Evolutionary conservation across 202 grass and related monocot genomes (phyloP).

Genomic region (Saccharum hybrid): DNA sequence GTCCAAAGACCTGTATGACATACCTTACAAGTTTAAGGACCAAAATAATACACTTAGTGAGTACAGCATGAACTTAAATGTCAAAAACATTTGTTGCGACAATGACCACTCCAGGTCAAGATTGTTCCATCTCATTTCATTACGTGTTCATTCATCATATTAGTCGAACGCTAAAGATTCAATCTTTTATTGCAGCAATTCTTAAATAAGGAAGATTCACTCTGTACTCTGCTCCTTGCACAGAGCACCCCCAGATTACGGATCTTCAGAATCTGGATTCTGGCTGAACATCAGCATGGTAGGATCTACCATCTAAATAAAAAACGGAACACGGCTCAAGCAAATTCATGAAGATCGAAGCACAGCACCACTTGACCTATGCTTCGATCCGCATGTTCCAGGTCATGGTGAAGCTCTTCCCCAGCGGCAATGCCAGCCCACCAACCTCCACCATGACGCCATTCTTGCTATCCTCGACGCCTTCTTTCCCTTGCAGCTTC

Average conservation of each 20-base stretch:
- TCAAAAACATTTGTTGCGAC: background rate
- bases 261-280: background rate
- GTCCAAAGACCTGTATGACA: too few relatives aligned
- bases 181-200: conserved; percentile 41
- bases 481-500: conserved; percentile 30
- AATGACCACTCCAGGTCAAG: background rate
- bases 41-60: too few relatives aligned
- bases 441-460: conserved; percentile 72
- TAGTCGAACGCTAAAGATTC: background rate
- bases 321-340: background rate
- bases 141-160: background rate
- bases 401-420: conserved; percentile 86
- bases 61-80: too few relatives aligned
- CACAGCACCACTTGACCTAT: conserved; percentile 14
- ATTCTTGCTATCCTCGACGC: conserved; percentile 40
- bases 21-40: too few relatives aligned
- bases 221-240: background rate
- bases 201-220: background rate
- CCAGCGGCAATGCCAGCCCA: conserved; percentile 75
- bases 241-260: background rate
- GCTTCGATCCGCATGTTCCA: conserved; percentile 71
- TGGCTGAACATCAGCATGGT: background rate
- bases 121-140: background rate
- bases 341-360: conserved; percentile 7
- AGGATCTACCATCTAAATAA: conserved; percentile 30